Conservation (phyloP, 345 rosid genomes). For the Diplotaxis tenuifolia region DNA sequence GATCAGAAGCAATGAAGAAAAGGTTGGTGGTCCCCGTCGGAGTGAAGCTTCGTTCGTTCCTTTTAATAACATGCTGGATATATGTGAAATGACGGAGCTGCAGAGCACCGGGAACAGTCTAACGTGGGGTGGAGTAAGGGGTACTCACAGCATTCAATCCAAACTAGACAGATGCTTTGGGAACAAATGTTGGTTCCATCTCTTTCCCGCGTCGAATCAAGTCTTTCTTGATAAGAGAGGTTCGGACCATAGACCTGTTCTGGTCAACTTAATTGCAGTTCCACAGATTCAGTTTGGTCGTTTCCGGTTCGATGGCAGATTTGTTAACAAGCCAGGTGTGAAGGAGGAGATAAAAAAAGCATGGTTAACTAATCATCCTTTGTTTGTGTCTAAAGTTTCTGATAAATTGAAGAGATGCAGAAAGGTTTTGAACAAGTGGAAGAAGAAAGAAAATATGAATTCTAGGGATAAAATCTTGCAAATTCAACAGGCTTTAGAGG, state of each 20-base stretch:
- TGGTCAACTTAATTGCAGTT: not conserved
- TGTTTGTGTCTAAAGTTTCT: fast-evolving
- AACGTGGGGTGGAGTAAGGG: not conserved
- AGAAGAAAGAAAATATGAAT: not conserved
- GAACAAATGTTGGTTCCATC: not conserved
- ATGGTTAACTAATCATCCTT: not conserved
- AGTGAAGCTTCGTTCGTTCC: too few species aligned
- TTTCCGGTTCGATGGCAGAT: not conserved
- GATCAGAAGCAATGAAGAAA: too few species aligned
- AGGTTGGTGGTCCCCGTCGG: too few species aligned
- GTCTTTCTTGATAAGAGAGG: not conserved
- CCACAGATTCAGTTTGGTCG: not conserved
- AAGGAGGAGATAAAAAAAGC: not conserved
- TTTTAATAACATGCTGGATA: not conserved
- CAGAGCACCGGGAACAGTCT: not conserved
- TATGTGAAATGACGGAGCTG: not conserved
- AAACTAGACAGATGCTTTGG: not conserved
- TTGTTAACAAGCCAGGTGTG: not conserved
- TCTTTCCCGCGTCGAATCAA: not conserved
- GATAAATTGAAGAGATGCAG: not conserved
- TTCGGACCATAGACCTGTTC: not conserved
- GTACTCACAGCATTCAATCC: not conserved
- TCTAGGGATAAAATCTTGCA: not conserved
- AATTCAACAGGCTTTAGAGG: not conserved
- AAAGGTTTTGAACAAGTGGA: not conserved